Base-by-base conservation (phyloP, 2,329 filamentous ascomycete species). In the Botryotinia convoluta region DNA sequence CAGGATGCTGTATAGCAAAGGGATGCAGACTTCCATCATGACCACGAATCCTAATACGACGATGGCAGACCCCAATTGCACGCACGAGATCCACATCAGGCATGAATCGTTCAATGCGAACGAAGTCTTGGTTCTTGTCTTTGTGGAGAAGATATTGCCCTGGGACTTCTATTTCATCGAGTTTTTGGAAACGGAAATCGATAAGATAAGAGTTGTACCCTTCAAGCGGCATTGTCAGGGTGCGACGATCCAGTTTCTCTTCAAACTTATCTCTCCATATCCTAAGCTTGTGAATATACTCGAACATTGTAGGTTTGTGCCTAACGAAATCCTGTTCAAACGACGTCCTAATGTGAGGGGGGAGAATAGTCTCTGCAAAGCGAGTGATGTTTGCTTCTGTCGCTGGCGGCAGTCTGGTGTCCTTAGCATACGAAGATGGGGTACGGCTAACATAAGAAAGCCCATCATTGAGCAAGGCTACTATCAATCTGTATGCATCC, bases 41-140 rank as follows among this genome's bases (percentile, higher is more conserved):
- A 26, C 96, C 97, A 76, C 97, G 93, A 81, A 99, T 98, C 85
- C 94, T 97, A 78, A 99, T 87, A 64, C 97, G 90, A 45, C 96
- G 90, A 83, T 98, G 95, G 69, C 95, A 98, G 44, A 95, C 92
- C 72, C 94, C 94, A 78, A 97, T 94, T 16, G 92, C 93, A 72
- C 96, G 91, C 60, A 99, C 93, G 70, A 98, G 87, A 78, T 99
- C 95, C 32, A 99, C 94, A 77, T 96, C 93, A 16, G 97, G 95
- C 78, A 99, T 84, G 88, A 99, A 99, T 37, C 95, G 92, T 82
- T 99, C 97, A 77, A 99, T 98, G 63, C 95, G 92, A 77, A 99
- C 92, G 81, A 99, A 99, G 82, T 99, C 96, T 79, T 97, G 94
- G 82, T 99, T 99, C 88, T 98, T 99, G 80, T 99, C 97, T 82